phyloP scores from a whole-genome alignment of 441 rosid species.

The Jatropha podagrica region DNA sequence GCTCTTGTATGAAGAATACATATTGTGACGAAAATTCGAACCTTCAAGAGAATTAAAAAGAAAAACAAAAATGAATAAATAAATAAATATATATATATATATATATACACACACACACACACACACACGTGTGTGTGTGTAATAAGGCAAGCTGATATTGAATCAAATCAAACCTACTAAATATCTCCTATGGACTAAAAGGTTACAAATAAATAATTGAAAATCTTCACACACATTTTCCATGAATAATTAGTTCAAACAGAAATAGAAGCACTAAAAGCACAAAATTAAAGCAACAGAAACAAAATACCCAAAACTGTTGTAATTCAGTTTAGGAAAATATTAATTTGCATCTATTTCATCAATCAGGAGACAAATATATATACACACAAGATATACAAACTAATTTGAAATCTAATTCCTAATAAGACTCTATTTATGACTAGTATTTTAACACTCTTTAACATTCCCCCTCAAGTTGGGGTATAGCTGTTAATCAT shows the following conservation, averaged over 20 bases:
- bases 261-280: not conserved
- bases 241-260: not conserved
- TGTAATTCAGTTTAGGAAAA: too few species aligned
- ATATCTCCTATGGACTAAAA: not conserved
- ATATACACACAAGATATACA: too few species aligned
- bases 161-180: constrained; percentile 10
- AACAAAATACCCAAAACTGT: not conserved
- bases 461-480: too few species aligned
- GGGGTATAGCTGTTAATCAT: too few species aligned
- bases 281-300: not conserved
- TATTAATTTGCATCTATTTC: too few species aligned
- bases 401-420: too few species aligned
- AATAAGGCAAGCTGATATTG: constrained; percentile 8
- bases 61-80: too few species aligned
- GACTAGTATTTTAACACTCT: too few species aligned
- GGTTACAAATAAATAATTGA: not conserved
- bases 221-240: not conserved
- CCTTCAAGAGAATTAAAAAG: constrained; percentile 43
- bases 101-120: too few species aligned
- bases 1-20: constrained; percentile 90
- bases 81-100: too few species aligned
- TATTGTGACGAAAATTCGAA: constrained; percentile 80
- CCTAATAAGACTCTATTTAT: too few species aligned
- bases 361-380: too few species aligned
- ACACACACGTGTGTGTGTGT: not conserved